Conservation (phyloP, 371 early-diverging fungal species). For the Saksenaea oblongispora region DNA sequence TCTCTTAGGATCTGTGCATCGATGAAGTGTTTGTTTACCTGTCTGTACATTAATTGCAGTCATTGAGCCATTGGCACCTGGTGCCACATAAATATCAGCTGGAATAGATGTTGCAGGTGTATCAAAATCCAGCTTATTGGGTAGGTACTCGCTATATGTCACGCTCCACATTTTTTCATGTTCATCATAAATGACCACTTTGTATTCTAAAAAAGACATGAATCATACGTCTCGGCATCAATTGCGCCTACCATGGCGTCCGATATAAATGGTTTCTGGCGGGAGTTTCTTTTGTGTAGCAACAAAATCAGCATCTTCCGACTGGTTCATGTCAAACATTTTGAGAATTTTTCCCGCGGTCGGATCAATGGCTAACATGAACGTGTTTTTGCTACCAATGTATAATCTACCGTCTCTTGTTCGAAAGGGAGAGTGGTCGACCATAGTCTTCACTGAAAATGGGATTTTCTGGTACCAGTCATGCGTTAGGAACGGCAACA, state of each 20-base stretch:
- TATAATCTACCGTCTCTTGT: constrained; percentile 63
- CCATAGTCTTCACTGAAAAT: constrained; percentile 71
- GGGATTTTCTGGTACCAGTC: constrained; percentile 62
- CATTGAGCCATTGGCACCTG: constrained; percentile 33
- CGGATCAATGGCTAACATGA: constrained; percentile 74
- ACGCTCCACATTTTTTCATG: constrained; percentile 37
- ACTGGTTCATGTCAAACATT: constrained; percentile 48
- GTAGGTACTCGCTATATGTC: constrained; percentile 47
- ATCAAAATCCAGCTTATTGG: constrained; percentile 42
- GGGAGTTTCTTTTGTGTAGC: constrained; percentile 22
- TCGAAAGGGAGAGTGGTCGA: constrained; percentile 60
- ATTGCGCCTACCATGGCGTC: constrained; percentile 35
- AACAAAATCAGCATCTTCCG: constrained; percentile 21
- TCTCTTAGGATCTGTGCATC: no score
- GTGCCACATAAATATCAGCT: constrained; percentile 43
- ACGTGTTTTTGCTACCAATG: constrained; percentile 66
- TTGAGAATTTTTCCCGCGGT: constrained; percentile 63
- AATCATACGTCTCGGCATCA: no score
- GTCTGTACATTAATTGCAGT: constrained; percentile 32
- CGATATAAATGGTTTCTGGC: constrained; percentile 40
- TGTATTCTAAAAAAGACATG: constrained; percentile 20
- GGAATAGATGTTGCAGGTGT: constrained; percentile 24
- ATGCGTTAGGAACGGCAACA: background rate
- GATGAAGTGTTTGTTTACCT: constrained; percentile 14
- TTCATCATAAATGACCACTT: constrained; percentile 26